These are phyloP conservation scores for Aspergillus glaucus DNA, from an alignment of 2,329 filamentous ascomycete genomes.

Conservation along the genomic window DNA sequence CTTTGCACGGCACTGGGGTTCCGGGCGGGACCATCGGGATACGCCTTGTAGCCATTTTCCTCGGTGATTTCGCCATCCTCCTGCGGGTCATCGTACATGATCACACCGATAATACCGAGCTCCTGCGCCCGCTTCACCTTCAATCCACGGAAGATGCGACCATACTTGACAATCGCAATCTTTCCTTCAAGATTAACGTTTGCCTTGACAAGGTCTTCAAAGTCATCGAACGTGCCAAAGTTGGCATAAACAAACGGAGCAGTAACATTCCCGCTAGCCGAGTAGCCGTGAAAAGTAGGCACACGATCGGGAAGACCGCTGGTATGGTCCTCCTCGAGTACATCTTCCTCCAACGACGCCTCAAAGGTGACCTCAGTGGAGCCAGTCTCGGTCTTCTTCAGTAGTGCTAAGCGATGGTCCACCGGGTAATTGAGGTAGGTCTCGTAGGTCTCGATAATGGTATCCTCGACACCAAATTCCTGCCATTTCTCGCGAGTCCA, in stretches of 20 bases:
- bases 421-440: slow-evolving; percentile 72
- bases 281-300: slow-evolving; percentile 92
- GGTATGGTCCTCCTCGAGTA: slow-evolving; percentile 75
- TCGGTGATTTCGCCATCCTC: slow-evolving; percentile 80
- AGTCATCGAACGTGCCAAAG: slow-evolving; percentile 82
- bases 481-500: slow-evolving; percentile 72
- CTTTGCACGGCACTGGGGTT: slow-evolving; percentile 86
- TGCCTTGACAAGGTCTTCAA: slow-evolving; percentile 68
- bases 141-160: slow-evolving; percentile 76
- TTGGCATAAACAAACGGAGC: slow-evolving; percentile 83
- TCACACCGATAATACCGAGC: slow-evolving; percentile 75
- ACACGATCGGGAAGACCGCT: slow-evolving; percentile 65
- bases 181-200: slow-evolving; percentile 74
- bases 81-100: slow-evolving; percentile 84
- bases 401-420: slow-evolving; percentile 61
- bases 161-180: slow-evolving; percentile 82
- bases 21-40: slow-evolving; percentile 80
- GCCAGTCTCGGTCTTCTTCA: slow-evolving; percentile 44
- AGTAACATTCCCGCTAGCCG: slow-evolving; percentile 85
- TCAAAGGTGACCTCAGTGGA: slow-evolving; percentile 61
- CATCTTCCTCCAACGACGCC: slow-evolving; percentile 76
- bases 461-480: slow-evolving; percentile 58
- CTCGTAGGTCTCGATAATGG: slow-evolving; percentile 62
- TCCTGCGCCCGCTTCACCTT: slow-evolving; percentile 92
- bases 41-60: slow-evolving; percentile 68